Conservation (phyloP, 1,139 yeast genomes). For the Pichia sp. region DNA sequence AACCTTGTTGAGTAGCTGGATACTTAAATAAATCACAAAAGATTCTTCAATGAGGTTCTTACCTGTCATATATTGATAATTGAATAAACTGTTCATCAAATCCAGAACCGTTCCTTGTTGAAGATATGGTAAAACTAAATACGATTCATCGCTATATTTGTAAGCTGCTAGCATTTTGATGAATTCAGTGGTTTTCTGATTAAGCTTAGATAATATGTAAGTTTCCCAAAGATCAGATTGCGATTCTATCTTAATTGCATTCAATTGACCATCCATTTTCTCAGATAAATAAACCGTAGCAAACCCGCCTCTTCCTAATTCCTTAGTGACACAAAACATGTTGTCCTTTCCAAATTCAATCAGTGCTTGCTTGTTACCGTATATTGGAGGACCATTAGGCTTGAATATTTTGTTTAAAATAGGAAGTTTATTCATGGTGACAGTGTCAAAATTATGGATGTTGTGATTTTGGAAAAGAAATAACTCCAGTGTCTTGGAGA, state of each 20-base stretch:
- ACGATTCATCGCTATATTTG: constrained; percentile 70
- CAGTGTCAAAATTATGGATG: constrained; percentile 10
- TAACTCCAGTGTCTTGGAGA: constrained; percentile 30
- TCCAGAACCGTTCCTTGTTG: constrained; percentile 78
- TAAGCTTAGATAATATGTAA: constrained; percentile 62
- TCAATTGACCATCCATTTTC: constrained; percentile 52
- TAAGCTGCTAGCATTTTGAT: constrained; percentile 54
- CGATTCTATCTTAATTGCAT: constrained; percentile 72
- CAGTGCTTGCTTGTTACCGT: constrained; percentile 43
- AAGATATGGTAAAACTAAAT: constrained; percentile 64
- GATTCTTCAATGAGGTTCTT: constrained; percentile 49
- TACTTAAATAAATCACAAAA: constrained; percentile 60
- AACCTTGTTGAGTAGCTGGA: constrained; percentile 40
- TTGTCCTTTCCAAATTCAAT: constrained; percentile 45
- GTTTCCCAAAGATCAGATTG: constrained; percentile 83
- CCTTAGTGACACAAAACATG: constrained; percentile 54
- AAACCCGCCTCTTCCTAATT: constrained; percentile 78
- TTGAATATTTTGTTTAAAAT: constrained; percentile 56
- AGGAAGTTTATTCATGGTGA: constrained; percentile 15
- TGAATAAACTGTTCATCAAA: constrained; percentile 51
- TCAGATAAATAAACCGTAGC: constrained; percentile 80
- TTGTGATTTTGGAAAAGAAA: constrained; percentile 30
- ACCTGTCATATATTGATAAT: constrained; percentile 33
- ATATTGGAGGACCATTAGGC: constrained; percentile 35
- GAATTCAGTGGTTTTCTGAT: constrained; percentile 37